A percentile compares a stretch with the other conserved stretches of the same genome.
These are phyloP conservation scores for Trichosporon coremiiforme DNA, from an alignment of 1,284 basidiomycete species.

Conservation along the genomic window DNA sequence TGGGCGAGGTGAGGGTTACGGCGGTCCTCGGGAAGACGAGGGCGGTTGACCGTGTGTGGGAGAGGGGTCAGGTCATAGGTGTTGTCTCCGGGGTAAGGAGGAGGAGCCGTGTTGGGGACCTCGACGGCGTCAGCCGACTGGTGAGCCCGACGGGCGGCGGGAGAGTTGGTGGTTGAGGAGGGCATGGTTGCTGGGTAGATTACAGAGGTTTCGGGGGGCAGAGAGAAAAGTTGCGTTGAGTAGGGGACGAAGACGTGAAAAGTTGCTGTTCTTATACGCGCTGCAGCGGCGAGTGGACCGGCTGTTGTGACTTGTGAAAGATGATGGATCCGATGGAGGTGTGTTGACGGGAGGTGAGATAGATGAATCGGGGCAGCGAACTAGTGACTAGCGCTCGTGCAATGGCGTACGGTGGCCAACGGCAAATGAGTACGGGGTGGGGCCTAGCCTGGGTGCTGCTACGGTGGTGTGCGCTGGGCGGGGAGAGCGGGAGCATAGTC, in stretches of 20 bases:
- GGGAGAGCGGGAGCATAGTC: not conserved
- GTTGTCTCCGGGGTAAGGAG: constrained; percentile 43
- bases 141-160: constrained; percentile 14
- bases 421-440: not conserved
- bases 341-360: not conserved
- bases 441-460: not conserved
- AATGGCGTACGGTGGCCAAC: not conserved
- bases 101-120: constrained; percentile 40
- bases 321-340: not conserved
- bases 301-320: not conserved
- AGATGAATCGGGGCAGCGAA: not conserved
- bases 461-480: not conserved
- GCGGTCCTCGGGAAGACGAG: constrained; percentile 45
- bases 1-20: constrained; percentile 42
- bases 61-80: constrained; percentile 44
- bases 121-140: constrained; percentile 35
- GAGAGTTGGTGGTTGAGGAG: constrained; percentile 1
- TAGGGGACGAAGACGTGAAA: not conserved
- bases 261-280: not conserved
- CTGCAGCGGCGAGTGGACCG: not conserved
- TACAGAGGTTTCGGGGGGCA: not conserved
- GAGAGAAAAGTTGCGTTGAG: not conserved
- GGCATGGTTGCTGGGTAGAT: constrained; percentile 22
- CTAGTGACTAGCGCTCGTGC: not conserved
- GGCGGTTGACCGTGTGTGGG: constrained; percentile 48